Evolutionary conservation across 2,329 filamentous ascomycete genomes (phyloP).

Genomic region (Aspergillus eucalypticola): DNA sequence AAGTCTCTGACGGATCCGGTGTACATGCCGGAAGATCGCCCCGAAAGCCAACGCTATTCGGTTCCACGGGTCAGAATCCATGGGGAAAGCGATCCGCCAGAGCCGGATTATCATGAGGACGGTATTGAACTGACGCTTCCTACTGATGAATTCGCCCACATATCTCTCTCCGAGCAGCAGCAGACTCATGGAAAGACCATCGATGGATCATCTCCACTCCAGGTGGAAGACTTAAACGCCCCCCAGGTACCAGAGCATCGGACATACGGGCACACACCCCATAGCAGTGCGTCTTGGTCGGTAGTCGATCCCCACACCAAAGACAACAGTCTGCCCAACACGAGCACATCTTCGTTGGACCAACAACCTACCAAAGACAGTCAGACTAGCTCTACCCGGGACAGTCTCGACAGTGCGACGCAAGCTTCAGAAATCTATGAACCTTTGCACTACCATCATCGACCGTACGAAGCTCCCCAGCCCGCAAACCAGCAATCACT

Average conservation of each 20-base stretch:
- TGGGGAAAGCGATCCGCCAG: slow-evolving; percentile 26
- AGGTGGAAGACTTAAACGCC: slow-evolving; percentile 27
- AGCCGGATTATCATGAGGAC: slow-evolving; percentile 29
- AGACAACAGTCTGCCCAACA: slow-evolving; percentile 22
- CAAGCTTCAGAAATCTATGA: slow-evolving; percentile 43
- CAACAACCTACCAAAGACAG: slow-evolving; percentile 24
- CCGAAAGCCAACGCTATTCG: slow-evolving; percentile 32
- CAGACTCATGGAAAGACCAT: slow-evolving; percentile 20
- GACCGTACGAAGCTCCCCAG: slow-evolving; percentile 43
- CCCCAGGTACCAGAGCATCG: slow-evolving; percentile 15
- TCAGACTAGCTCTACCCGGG: slow-evolving; percentile 36
- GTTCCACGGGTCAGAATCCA: slow-evolving; percentile 39
- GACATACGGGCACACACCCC: slow-evolving; percentile 32
- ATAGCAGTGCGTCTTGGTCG: slow-evolving; percentile 40
- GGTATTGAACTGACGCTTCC: slow-evolving; percentile 26
- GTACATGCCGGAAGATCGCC: slow-evolving; percentile 22
- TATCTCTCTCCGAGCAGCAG: slow-evolving; percentile 29
- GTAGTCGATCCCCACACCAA: slow-evolving; percentile 30
- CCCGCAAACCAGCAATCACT: slow-evolving; percentile 29
- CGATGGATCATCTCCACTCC: slow-evolving; percentile 25
- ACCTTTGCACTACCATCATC: slow-evolving; percentile 55
- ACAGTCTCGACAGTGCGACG: slow-evolving; percentile 38
- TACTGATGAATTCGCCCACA: slow-evolving; percentile 26
- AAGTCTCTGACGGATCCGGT: slow-evolving; percentile 27
- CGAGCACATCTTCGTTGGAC: slow-evolving; percentile 28